A percentile compares a stretch with the other conserved stretches of the same genome.
Evolutionary conservation across 2,329 filamentous ascomycete species (phyloP).

Genomic region (Penicillium rolfsii): DNA sequence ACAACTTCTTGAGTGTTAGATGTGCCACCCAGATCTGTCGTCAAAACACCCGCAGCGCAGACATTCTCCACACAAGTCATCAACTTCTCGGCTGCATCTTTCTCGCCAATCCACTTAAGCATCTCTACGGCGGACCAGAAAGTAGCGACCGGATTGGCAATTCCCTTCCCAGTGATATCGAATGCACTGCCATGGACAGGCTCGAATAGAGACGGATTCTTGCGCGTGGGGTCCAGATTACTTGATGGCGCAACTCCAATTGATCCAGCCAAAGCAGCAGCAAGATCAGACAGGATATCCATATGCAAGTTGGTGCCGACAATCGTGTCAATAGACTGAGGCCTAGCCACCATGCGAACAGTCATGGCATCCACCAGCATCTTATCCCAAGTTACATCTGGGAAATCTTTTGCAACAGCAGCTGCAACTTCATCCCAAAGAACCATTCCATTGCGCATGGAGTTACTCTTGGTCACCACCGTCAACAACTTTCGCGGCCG

Average conservation of each 20-base stretch:
- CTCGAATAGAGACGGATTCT: constrained; percentile 65
- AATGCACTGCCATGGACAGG: constrained; percentile 67
- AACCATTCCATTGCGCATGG: constrained; percentile 59
- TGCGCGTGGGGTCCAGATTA: constrained; percentile 66
- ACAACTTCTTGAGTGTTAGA: constrained; percentile 62
- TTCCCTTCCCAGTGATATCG: constrained; percentile 65
- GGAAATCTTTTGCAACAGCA: constrained; percentile 53
- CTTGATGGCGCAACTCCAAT: constrained; percentile 72
- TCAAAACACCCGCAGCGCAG: constrained; percentile 57
- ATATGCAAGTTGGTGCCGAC: constrained; percentile 61
- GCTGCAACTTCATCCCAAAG: constrained; percentile 59
- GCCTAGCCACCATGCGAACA: constrained; percentile 57
- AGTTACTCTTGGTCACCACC: constrained; percentile 60
- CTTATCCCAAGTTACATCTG: constrained; percentile 57
- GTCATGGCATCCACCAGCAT: constrained; percentile 64
- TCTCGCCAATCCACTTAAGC: constrained; percentile 63
- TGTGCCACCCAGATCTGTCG: constrained; percentile 62
- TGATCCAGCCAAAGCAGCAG: constrained; percentile 68
- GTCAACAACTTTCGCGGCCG: constrained; percentile 55
- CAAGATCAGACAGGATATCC: constrained; percentile 70
- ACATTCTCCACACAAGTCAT: constrained; percentile 65
- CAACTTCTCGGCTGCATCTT: constrained; percentile 58
- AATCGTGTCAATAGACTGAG: constrained; percentile 55
- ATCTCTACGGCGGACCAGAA: constrained; percentile 73
- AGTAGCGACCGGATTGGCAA: constrained; percentile 65